phyloP scores from a whole-genome alignment of 2,329 filamentous ascomycete species.

The Epichloe amarillans region DNA sequence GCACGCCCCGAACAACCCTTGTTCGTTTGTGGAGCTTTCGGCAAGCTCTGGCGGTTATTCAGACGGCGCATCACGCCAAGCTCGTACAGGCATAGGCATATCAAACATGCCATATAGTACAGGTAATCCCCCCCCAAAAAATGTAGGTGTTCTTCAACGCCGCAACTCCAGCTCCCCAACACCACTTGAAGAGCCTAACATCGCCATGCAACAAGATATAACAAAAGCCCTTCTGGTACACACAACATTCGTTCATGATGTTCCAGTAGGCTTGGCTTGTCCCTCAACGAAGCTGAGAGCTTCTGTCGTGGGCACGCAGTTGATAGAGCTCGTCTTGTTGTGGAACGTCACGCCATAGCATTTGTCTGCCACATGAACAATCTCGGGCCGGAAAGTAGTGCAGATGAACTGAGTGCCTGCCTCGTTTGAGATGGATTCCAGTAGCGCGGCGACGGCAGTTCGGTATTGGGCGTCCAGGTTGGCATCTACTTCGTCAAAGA shows the following conservation, averaged over 20 bases:
- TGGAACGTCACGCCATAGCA: slow-evolving; percentile 93
- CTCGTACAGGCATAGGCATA: neutral
- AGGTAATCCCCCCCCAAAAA: neutral
- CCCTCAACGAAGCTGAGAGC: slow-evolving; percentile 92
- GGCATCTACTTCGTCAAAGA: slow-evolving; percentile 97
- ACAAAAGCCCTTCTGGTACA: neutral
- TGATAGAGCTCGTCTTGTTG: slow-evolving; percentile 89
- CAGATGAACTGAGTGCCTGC: slow-evolving; percentile 79
- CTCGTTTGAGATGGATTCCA: slow-evolving; percentile 62
- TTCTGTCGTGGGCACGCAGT: slow-evolving; percentile 76
- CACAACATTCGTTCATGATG: slow-evolving; percentile 5
- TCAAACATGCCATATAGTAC: neutral
- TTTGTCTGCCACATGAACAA: slow-evolving; percentile 89
- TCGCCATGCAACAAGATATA: no score
- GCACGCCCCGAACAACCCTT: no score
- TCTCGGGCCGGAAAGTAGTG: slow-evolving; percentile 95
- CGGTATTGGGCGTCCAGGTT: slow-evolving; percentile 97
- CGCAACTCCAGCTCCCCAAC: neutral
- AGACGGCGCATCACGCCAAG: neutral
- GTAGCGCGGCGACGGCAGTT: slow-evolving; percentile 82
- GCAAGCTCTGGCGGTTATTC: neutral
- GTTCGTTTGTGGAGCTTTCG: neutral
- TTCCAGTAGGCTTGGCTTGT: slow-evolving; percentile 34
- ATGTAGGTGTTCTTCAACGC: neutral
- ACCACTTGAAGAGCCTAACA: no score